Percentiles rank a stretch among this genome's conserved stretches.
Evolutionary conservation across 164 flowering plant species (phyloP).

Genomic region (Chimonanthus praecox): DNA sequence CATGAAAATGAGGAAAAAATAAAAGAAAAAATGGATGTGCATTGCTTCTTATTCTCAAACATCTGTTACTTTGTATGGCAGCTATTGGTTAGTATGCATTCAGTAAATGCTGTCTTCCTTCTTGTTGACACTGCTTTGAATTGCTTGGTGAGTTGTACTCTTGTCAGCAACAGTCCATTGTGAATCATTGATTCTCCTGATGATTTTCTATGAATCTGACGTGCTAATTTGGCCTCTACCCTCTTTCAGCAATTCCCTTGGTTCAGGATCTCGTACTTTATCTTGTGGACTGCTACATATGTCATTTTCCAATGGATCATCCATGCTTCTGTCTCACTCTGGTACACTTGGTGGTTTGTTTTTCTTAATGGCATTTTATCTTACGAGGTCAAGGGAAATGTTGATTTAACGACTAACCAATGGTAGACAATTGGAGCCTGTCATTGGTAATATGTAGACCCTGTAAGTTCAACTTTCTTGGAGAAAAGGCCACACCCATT

Average conservation of each 20-base stretch:
- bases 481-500: too few species aligned
- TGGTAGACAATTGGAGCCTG: too few species aligned
- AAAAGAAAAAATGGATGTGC: too few species aligned
- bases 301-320: conserved; percentile 83
- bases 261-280: conserved; percentile 85
- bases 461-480: too few species aligned
- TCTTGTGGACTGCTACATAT: conserved; percentile 57
- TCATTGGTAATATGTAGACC: too few species aligned
- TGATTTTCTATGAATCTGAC: not conserved
- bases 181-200: not conserved
- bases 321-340: conserved; percentile 55
- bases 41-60: too few species aligned
- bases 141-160: conserved; percentile 35
- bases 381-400: not conserved
- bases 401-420: not conserved
- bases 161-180: not conserved
- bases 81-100: conserved; percentile 70
- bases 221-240: not conserved
- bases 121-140: conserved; percentile 73
- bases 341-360: conserved; percentile 28
- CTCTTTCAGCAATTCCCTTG: conserved; percentile 71
- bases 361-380: not conserved
- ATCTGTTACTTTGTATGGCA: conserved; percentile 23
- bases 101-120: conserved; percentile 75
- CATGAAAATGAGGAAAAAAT: too few species aligned